Conservation (phyloP, 176 grass and related monocot species). For the Ampelocalamus luodianensis region DNA sequence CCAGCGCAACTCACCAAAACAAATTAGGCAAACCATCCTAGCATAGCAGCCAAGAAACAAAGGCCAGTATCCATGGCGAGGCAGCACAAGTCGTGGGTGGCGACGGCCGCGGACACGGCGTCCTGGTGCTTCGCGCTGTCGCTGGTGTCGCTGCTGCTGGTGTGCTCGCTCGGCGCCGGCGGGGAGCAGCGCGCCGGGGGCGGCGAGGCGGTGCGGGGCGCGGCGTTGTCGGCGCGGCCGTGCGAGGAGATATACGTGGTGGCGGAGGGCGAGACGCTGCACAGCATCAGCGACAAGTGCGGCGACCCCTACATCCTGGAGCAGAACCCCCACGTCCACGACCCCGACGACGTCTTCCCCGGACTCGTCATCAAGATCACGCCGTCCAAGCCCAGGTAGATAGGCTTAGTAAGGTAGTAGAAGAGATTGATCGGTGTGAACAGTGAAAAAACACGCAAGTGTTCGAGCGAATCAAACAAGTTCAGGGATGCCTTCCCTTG, state of each 20-base stretch:
- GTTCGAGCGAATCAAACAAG: neutral
- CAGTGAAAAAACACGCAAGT: neutral
- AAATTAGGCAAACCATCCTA: neutral
- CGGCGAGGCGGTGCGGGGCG: constrained; percentile 43
- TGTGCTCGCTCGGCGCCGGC: constrained; percentile 57
- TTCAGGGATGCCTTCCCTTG: neutral
- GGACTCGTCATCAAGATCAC: constrained; percentile 90
- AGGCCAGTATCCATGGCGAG: constrained; percentile 5
- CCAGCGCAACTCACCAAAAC: neutral
- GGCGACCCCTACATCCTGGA: constrained; percentile 91
- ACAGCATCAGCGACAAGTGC: constrained; percentile 95
- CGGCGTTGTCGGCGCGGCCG: constrained; percentile 44
- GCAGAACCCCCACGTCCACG: constrained; percentile 88
- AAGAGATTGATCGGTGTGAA: neutral
- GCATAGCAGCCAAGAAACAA: neutral
- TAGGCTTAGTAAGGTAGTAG: neutral
- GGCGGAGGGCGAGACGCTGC: constrained; percentile 83
- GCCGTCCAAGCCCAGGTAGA: constrained; percentile 54
- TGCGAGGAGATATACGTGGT: constrained; percentile 96
- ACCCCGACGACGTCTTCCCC: constrained; percentile 97
- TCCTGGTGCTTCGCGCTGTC: constrained; percentile 69
- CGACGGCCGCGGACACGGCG: constrained; percentile 56
- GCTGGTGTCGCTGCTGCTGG: constrained; percentile 61
- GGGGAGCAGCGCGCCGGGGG: neutral
- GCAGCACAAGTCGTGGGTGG: constrained; percentile 3